Percentiles rank a stretch among this genome's conserved stretches.
phyloP scores from a whole-genome alignment of 78 protist species.

The Dictyostelium purpureum region DNA sequence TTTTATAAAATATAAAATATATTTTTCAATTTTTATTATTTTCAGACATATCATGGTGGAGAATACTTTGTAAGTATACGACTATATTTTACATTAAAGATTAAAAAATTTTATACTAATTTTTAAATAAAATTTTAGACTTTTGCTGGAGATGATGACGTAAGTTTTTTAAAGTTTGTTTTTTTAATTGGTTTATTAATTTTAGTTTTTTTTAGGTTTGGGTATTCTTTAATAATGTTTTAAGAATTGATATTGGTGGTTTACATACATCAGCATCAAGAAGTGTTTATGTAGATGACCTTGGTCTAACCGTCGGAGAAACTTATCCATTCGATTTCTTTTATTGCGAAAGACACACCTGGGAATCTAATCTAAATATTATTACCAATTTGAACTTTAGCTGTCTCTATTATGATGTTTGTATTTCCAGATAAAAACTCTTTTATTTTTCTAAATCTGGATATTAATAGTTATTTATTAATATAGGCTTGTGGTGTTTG shows the following conservation, averaged over 20 bases:
- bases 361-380: neutral
- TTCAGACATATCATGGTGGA: neutral
- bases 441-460: too few relatives aligned
- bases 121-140: neutral
- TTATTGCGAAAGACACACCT: conserved; percentile 25
- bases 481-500: conserved; percentile 8
- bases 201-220: neutral
- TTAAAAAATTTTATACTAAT: neutral
- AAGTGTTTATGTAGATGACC: conserved; percentile 18
- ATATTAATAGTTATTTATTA: too few relatives aligned
- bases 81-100: too few relatives aligned
- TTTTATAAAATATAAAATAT: too few relatives aligned
- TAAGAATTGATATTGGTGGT: conserved; percentile 63
- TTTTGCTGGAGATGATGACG: conserved; percentile 73
- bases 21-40: too few relatives aligned
- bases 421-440: too few relatives aligned
- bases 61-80: neutral
- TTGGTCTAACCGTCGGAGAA: neutral
- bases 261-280: neutral
- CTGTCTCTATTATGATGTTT: neutral
- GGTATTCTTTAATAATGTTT: conserved; percentile 12
- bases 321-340: conserved; percentile 11
- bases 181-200: neutral
- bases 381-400: neutral
- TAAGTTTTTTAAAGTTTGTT: neutral